Conservation (phyloP, 495 filamentous ascomycete species). For the Aspergillus heteromorphus region DNA sequence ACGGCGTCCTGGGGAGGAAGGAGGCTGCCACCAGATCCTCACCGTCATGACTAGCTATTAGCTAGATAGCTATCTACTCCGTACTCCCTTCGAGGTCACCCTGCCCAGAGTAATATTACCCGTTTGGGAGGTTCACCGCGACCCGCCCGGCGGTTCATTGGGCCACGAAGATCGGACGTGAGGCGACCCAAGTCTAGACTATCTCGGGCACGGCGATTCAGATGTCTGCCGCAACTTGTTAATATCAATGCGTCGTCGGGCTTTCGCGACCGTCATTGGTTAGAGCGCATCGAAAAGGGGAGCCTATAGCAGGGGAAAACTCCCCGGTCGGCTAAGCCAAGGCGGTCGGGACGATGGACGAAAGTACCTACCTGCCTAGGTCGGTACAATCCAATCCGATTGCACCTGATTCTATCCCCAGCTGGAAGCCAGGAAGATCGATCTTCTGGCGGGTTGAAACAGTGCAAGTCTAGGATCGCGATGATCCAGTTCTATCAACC, state of each 20-base stretch:
- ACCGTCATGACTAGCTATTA: no score
- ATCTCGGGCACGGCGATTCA: not conserved
- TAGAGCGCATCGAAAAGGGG: not conserved
- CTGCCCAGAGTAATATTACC: not conserved
- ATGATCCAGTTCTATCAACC: slow-evolving; percentile 2
- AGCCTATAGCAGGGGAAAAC: not conserved
- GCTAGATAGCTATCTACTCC: no score
- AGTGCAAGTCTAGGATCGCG: no score
- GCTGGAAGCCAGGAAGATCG: no score
- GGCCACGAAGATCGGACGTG: slow-evolving; percentile 1
- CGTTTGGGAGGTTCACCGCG: not conserved
- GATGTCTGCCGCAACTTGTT: not conserved
- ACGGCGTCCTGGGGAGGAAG: no score
- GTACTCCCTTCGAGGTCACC: not conserved
- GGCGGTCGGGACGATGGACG: not conserved
- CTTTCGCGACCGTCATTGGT: not conserved
- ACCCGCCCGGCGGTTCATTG: not conserved
- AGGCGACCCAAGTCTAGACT: slow-evolving; percentile 1
- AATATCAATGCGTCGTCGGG: not conserved
- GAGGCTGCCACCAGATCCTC: not conserved
- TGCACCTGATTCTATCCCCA: no score
- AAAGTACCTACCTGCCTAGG: not conserved
- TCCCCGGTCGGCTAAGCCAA: not conserved
- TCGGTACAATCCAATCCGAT: no score
- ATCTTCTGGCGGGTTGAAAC: no score